Base-by-base conservation (phyloP, 371 early-diverging fungal genomes). In the Mycotypha africana region DNA sequence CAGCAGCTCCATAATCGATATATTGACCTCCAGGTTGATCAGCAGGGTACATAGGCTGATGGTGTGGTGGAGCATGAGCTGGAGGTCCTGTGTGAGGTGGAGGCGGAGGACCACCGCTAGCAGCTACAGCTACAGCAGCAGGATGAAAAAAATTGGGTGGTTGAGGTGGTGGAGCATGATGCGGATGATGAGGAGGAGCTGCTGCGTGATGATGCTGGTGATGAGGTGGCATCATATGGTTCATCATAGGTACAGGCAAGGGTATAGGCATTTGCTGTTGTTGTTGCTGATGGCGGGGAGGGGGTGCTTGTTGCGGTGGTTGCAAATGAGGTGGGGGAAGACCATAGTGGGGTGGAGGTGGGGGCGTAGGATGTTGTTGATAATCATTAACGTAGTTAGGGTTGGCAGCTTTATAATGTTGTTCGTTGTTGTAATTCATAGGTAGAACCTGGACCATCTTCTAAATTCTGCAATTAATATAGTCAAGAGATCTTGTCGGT, bases 191-290 rank as follows among this genome's bases (percentile, higher is more conserved):
- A 28, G 31, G 40, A 40, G 28, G 39, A n/a, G n/a, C n/a, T n/a
- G n/a, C n/a, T n/a, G n/a, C n/a, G n/a, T n/a, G n/a, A n/a, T n/a
- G n/a, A n/a, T n/a, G n/a, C n/a, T n/a, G n/a, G 26, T 45, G 51
- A 37, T 40, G 53, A 41, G 40, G 53, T 22, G 49, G 47, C 39
- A 58, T 44, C 10, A 48, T 38, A 24, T 47, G 51, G 19, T 48
- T 58, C 38, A 58, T 52, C 49, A 58, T 49, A 11, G 52, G 58
- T 23, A 58, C 48, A 52, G 58, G 49, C 46, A 58, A 40, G 52
- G 52, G 52, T 52, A 58, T 58, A 58, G 52, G 52, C 53, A 58
- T 45, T 48, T 52, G 58, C 17, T 58, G 58, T n/a, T 58, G 58
- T 31, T 58, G 58, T 16, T n/a, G n/a, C n/a, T n/a, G 28, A 49